phyloP scores from a whole-genome alignment of 305 asterid species.

The Fraxinus platypoda region DNA sequence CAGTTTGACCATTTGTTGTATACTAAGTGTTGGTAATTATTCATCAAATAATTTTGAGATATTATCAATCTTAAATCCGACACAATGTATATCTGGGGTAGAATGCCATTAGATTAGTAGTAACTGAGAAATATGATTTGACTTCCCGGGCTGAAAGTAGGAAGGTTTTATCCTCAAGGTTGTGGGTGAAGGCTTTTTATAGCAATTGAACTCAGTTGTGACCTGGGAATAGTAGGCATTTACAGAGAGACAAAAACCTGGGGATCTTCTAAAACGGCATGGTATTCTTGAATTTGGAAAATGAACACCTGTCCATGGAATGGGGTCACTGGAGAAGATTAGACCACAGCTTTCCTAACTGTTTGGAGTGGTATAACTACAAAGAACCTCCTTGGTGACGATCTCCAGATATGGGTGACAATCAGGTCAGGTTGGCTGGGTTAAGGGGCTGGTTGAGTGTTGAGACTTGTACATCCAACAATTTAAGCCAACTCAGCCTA shows the following conservation, averaged over 20 bases:
- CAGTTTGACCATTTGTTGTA: background rate
- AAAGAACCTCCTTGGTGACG: background rate
- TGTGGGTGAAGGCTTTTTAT: background rate
- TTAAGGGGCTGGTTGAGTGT: background rate
- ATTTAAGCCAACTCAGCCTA: background rate
- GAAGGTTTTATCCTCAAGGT: background rate
- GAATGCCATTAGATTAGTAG: background rate
- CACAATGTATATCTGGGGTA: background rate
- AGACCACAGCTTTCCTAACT: background rate
- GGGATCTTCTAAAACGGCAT: background rate
- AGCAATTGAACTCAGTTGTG: slow-evolving; percentile 10
- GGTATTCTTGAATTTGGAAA: background rate
- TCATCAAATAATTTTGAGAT: background rate
- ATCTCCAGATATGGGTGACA: background rate
- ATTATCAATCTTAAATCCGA: background rate
- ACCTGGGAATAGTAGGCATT: background rate
- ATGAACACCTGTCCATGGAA: background rate
- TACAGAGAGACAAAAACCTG: background rate
- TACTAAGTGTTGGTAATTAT: background rate
- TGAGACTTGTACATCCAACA: background rate
- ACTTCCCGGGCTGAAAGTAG: background rate
- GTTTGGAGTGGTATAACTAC: background rate
- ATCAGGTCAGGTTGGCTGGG: background rate
- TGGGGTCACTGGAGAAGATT: background rate
- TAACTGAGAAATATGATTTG: background rate